Evolutionary conservation across 2,329 filamentous ascomycete genomes (phyloP), one percentile per base, ranked within the genome.

Genomic region (Cladophialophora yegresii): DNA sequence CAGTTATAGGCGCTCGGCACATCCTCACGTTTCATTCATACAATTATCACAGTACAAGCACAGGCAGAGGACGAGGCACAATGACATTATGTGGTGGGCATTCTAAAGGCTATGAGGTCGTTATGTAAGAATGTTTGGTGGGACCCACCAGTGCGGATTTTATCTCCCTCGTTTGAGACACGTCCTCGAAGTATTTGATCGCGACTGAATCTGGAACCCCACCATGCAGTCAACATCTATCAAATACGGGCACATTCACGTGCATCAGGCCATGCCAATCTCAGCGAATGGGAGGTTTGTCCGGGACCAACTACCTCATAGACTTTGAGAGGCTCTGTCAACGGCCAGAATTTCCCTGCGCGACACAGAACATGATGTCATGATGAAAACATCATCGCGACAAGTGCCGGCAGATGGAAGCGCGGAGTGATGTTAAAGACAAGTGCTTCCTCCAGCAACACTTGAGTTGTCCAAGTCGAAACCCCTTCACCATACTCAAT

Each of bases 351-450:
- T 40, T 23, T 20, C 26, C 26, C 16, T 50, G 43, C 45, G 30
- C 16, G 5, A 53, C 28, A 22, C 8, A 22, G 33, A 51, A 36
- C 61, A 50, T 68, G 66, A 68, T 68, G 66, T 68, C 66, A 68
- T 66, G 61, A 66, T 66, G 66, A 66, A 68, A 60, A 60, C 54
- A 66, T 61, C 40, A 30, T 28, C 12, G 10, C n/a, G 4, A 9
- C 32, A 33, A 33, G 22, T 30, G n/a, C 50, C 54, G 50, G 47
- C 49, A 56, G 49, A 43, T 62, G 50, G 22, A 33, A 26, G 16
- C 33, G 28, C 54, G 57, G 22, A 54, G 40, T 20, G 13, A 58
- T 45, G 54, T 54, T 32, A 49, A 49, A 28, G 13, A 36, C 22
- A 26, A 5, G 16, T 10, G 22, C 22, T 23, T 20, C 26, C 32